Percentiles rank a stretch among this genome's conserved stretches.
Conservation (phyloP, 768 basidiomycete species). For the Collybia sp. region DNA sequence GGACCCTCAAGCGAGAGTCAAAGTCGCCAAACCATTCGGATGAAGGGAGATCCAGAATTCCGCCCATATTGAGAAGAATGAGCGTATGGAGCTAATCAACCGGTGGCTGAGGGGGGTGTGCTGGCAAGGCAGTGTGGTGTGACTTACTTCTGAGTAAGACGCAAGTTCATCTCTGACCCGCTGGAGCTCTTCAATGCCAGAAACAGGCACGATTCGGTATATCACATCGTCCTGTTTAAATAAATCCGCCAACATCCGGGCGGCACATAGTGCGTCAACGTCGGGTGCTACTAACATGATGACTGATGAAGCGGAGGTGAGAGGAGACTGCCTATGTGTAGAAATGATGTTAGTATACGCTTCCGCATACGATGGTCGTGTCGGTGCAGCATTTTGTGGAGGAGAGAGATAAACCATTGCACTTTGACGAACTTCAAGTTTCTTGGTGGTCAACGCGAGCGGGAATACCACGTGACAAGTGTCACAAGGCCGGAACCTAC, state of each 20-base stretch:
- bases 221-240: conserved; percentile 93
- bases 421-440: neutral
- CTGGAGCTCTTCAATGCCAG: conserved; percentile 77
- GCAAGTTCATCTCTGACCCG: conserved; percentile 59
- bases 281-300: conserved; percentile 85
- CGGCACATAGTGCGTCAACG: conserved; percentile 89
- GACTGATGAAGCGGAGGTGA: conserved; percentile 78
- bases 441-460: no score
- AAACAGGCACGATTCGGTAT: conserved; percentile 85
- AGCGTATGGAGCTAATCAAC: conserved; percentile 72
- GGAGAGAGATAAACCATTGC: conserved; percentile 70
- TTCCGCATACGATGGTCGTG: conserved; percentile 61
- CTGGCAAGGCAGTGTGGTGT: neutral
- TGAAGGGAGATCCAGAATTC: conserved; percentile 77
- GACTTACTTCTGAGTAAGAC: conserved; percentile 59
- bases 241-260: conserved; percentile 83
- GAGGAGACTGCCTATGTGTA: conserved; percentile 65
- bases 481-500: no score
- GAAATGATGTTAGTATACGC: conserved; percentile 73
- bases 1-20: conserved; percentile 57
- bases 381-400: conserved; percentile 58
- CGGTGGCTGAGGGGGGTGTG: neutral
- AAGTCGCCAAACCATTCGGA: conserved; percentile 76
- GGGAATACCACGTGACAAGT: no score
- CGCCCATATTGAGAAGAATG: conserved; percentile 90